Base-by-base conservation (phyloP, 805 yeast genomes). In the Saccharomycopsis olivae region DNA sequence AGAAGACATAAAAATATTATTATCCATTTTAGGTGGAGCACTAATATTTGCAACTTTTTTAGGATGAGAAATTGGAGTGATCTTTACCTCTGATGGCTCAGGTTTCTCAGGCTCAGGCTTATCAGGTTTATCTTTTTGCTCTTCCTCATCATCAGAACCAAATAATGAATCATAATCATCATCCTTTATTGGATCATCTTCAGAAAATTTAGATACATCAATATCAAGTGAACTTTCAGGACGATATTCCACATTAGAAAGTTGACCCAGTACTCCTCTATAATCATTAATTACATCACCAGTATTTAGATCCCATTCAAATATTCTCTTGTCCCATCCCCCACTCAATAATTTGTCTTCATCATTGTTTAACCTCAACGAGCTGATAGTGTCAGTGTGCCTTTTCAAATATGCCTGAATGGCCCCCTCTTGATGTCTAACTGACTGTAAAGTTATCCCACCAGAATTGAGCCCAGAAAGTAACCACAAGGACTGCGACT, bases 291-390 rank as follows among this genome's bases (percentile, higher is more conserved):
- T 52, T 8, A 65, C 55, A 14, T 62, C 57, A 1, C 96, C 96
- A 0, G 80, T 71, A 49, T 84, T 70, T 44, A 92, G 64, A 58
- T 92, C 98, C 95, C 96, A 89, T 47, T 78, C 73, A 5, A 75
- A 57, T 1, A 89, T 69, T 16, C 71, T 64, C 57, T 74, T 80
- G 61, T 92, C 98, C 98, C 97, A 92, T 14, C 86, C 71, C 0
- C 95, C 96, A 38, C 92, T 78, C 15, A 89, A 50, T 35, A 87
- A 78, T 33, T 62, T 59, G 33, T 69, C 69, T 51, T 89, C 89
- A 5, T 60, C 60, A 25, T 66, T 61, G 53, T 77, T 82, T 41
- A 92, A 63, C 40, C 65, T 63, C 30, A 89, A 57, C 14, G 76
- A 78, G 15, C 94, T 80, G 0, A 92, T 85, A 0, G 95, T 74